These are phyloP conservation scores for Alnus rubra DNA, from an alignment of 306 rosid genomes.

Conservation along the genomic window DNA sequence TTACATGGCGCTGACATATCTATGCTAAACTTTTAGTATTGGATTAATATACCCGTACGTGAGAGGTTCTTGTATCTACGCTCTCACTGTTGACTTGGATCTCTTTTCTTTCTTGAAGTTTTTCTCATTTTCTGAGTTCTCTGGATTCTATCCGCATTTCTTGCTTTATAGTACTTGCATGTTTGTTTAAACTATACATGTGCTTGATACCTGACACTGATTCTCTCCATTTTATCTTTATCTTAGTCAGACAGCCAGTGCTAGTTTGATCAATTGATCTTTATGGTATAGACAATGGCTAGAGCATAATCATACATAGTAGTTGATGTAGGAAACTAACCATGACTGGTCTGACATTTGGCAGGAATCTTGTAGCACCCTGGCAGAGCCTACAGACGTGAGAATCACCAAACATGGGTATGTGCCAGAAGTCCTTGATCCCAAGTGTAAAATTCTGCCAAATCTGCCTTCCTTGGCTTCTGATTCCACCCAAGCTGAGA, in stretches of 20 bases:
- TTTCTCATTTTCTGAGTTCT: not conserved
- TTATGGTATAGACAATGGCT: conserved; percentile 9
- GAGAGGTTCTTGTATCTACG: not conserved
- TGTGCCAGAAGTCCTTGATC: conserved; percentile 34
- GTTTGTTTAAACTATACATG: not conserved
- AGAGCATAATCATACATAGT: not conserved
- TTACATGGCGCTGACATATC: not conserved
- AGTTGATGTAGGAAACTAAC: conserved; percentile 24
- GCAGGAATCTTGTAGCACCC: conserved; percentile 40
- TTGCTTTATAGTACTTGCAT: not conserved
- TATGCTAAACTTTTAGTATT: not conserved
- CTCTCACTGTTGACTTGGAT: not conserved
- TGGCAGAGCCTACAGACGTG: conserved; percentile 34
- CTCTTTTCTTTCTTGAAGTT: not conserved
- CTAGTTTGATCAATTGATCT: conserved; percentile 16
- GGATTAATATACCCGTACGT: not conserved
- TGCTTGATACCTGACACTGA: not conserved
- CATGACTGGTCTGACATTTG: conserved; percentile 32
- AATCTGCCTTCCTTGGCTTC: conserved; percentile 27
- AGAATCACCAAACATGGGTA: conserved; percentile 27
- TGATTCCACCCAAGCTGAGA: conserved; percentile 31
- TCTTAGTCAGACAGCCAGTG: conserved; percentile 17
- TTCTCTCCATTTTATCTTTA: conserved; percentile 5
- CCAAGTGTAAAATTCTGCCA: conserved; percentile 17
- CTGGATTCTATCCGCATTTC: not conserved